phyloP scores from a whole-genome alignment of 1,284 basidiomycete genomes.

The Agaricales sp. region DNA sequence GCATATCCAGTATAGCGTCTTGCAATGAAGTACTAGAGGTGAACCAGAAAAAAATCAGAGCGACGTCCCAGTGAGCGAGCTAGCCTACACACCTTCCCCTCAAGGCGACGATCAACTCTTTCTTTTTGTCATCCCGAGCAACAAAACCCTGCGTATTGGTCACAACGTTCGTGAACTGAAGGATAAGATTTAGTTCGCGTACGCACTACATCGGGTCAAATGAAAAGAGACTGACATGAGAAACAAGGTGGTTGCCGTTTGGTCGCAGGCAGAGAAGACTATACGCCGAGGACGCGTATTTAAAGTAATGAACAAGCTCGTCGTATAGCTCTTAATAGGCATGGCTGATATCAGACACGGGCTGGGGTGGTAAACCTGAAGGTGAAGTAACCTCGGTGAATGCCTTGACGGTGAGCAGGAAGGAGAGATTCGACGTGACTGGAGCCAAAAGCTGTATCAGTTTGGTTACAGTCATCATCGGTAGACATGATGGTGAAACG shows the following conservation, averaged over 20 bases:
- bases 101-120: constrained; percentile 20
- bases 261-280: constrained; percentile 10
- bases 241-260: constrained; percentile 13
- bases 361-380: no score
- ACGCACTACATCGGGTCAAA: background rate
- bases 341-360: background rate
- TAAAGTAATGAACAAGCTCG: constrained; percentile 19
- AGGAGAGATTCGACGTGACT: background rate
- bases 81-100: constrained; percentile 17
- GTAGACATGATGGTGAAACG: no score
- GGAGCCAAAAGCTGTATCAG: background rate
- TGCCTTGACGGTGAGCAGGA: background rate
- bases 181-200: background rate
- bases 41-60: no score
- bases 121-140: constrained; percentile 18
- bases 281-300: constrained; percentile 17
- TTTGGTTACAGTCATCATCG: no score
- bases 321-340: constrained; percentile 12
- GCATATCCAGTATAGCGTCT: constrained; percentile 26
- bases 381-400: background rate
- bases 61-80: background rate
- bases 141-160: constrained; percentile 20
- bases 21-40: constrained; percentile 23
- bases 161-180: constrained; percentile 8
- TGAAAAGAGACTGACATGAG: constrained; percentile 9